Evolutionary conservation across 495 filamentous ascomycete species (phyloP), one percentile per base, ranked within the genome.

Genomic region (Pyronema domesticum): DNA sequence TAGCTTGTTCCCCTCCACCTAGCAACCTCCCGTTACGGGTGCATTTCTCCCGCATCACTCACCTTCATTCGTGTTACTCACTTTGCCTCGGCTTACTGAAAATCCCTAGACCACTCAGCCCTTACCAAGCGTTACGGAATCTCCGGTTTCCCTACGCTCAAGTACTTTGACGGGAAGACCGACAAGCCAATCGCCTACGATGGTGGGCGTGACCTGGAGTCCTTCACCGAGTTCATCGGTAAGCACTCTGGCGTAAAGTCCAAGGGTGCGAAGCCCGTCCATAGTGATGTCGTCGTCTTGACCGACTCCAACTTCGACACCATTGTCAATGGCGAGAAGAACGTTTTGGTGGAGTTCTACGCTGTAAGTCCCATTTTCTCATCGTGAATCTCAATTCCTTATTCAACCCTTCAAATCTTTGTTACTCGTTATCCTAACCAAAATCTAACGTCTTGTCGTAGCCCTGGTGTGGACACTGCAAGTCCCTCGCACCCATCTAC

Each of bases 111-210:
- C 43, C 78, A 98, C 74, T 85, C 83, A 64, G 71, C 75, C 17
- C 72, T 98, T 54, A 91, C 88, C 49, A 80, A 81, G 72, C 74
- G 79, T 49, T 98, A 86, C 64, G 86, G 85, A 14, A 76, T 98
- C 48, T 82, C 89, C 70, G 91, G 91, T 8, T 98, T 96, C 74
- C 91, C 91, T 13, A 96, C 91, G 0, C 70, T 98, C 58, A 98
- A 98, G 69, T 98, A 82, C 80, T 98, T 98, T 67, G 89, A 96
- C 71, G 91, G 91, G 55, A 95, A 93, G 78, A 89, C 83, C 60
- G 82, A 89, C 57, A 82, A 74, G 65, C 88, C 91, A 0, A 76
- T 74, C 59, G 85, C 94, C 57, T 96, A 95, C 71, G 81, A 79
- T 48, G 81, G 86, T 55, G 85, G 85, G 9, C 75, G 91, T 55